phyloP scores from a whole-genome alignment of 495 filamentous ascomycete genomes.

The Penicillium subrubescens region DNA sequence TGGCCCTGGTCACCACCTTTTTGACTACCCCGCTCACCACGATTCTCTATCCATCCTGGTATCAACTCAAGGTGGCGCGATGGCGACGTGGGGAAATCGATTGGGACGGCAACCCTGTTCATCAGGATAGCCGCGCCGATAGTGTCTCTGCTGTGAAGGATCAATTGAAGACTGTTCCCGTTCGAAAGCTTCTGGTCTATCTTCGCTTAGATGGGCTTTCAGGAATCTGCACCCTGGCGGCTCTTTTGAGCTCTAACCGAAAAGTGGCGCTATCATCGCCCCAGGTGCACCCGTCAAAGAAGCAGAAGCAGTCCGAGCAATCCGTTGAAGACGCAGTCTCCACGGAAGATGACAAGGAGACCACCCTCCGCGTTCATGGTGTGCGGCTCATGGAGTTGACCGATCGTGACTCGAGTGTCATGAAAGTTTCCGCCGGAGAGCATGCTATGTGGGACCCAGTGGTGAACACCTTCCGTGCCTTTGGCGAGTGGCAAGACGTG shows the following conservation, averaged over 20 bases:
- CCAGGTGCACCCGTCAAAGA: slow-evolving; percentile 54
- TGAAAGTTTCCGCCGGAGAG: slow-evolving; percentile 89
- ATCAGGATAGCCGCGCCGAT: slow-evolving; percentile 39
- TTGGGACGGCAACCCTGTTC: slow-evolving; percentile 75
- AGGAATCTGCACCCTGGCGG: slow-evolving; percentile 80
- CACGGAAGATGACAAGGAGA: slow-evolving; percentile 24
- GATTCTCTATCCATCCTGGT: slow-evolving; percentile 81
- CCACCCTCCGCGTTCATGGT: slow-evolving; percentile 77
- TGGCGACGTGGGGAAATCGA: slow-evolving; percentile 93
- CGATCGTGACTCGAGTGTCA: slow-evolving; percentile 91
- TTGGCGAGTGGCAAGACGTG: slow-evolving; percentile 82
- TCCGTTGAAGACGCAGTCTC: slow-evolving; percentile 31
- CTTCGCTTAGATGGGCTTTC: slow-evolving; percentile 91
- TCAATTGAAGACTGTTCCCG: slow-evolving; percentile 33
- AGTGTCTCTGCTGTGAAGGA: slow-evolving; percentile 48
- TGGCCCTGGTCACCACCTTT: slow-evolving; percentile 92
- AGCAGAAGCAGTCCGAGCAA: slow-evolving; percentile 23
- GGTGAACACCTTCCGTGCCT: slow-evolving; percentile 86
- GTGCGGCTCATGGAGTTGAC: slow-evolving; percentile 85
- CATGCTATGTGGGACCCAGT: slow-evolving; percentile 80
- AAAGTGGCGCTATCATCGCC: slow-evolving; percentile 26
- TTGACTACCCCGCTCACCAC: slow-evolving; percentile 82
- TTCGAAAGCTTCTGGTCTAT: slow-evolving; percentile 60
- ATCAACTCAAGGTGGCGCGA: slow-evolving; percentile 86
- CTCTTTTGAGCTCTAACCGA: slow-evolving; percentile 57